These are phyloP conservation scores for Thyridium curvatum DNA, from an alignment of 2,329 filamentous ascomycete species.

Conservation along the genomic window DNA sequence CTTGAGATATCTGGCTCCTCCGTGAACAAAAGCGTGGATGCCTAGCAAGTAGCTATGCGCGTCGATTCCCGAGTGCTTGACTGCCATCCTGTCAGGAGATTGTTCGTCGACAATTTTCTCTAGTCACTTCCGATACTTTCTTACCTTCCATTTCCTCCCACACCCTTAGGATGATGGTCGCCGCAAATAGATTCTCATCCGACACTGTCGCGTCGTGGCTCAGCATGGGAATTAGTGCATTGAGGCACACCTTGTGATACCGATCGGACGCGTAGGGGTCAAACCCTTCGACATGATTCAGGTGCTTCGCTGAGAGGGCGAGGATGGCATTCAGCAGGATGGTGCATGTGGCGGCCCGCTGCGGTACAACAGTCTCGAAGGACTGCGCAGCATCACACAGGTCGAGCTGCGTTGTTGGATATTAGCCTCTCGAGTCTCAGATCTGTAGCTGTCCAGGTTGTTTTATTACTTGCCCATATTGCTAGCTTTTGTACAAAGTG, in stretches of 20 bases:
- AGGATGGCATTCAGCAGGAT: conserved; percentile 51
- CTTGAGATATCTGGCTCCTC: conserved; percentile 29
- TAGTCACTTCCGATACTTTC: too few relatives aligned
- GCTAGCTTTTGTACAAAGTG: conserved; percentile 26
- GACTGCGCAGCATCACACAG: conserved; percentile 33
- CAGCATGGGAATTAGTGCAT: conserved; percentile 39
- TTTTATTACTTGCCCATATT: conserved; percentile 20
- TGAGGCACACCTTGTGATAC: conserved; percentile 49
- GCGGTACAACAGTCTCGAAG: conserved; percentile 48
- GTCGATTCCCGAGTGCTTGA: conserved; percentile 34
- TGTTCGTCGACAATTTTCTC: too few relatives aligned
- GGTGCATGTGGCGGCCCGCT: conserved; percentile 41
- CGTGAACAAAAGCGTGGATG: conserved; percentile 40
- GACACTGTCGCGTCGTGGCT: conserved; percentile 28
- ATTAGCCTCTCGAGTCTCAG: not conserved
- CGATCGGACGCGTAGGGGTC: conserved; percentile 42
- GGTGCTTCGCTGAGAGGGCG: conserved; percentile 47
- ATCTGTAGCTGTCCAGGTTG: not conserved
- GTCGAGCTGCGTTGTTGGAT: conserved; percentile 28
- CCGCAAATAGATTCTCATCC: conserved; percentile 46
- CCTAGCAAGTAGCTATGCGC: conserved; percentile 39
- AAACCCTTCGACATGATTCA: conserved; percentile 40
- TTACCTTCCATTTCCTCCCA: conserved; percentile 46
- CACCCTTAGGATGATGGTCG: conserved; percentile 49
- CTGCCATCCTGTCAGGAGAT: conserved; percentile 10